Conservation (phyloP, 495 filamentous ascomycete genomes). For the Penicillium desertorum region DNA sequence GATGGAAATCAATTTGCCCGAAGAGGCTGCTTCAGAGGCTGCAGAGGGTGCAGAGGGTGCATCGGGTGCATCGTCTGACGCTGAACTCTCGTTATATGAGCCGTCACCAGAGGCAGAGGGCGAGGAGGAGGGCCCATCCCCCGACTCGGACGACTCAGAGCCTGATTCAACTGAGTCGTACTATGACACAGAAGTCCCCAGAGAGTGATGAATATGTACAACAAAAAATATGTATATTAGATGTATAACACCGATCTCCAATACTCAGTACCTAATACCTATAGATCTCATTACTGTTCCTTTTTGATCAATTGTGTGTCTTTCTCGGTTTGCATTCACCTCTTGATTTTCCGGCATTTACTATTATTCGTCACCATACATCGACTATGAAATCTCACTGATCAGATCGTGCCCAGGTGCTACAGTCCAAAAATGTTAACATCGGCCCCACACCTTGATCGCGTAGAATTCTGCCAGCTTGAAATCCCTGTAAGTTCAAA, state of each 20-base stretch:
- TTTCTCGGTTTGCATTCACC: neutral
- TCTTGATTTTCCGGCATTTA: neutral
- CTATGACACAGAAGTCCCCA: constrained; percentile 8
- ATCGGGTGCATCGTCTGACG: neutral
- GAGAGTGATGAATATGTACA: constrained; percentile 2
- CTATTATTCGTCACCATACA: neutral
- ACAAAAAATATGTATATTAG: constrained; percentile 23
- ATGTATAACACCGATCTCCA: constrained; percentile 18
- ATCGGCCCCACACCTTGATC: too few species aligned
- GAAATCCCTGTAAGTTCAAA: too few species aligned
- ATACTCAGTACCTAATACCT: neutral
- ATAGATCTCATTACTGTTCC: neutral
- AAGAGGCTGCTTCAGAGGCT: constrained; percentile 10
- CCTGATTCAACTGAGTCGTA: neutral
- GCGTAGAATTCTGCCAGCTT: too few species aligned
- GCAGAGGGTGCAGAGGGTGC: neutral
- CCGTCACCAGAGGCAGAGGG: neutral
- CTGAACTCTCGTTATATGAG: constrained; percentile 1
- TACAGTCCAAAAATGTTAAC: neutral
- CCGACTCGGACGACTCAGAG: neutral
- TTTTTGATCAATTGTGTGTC: neutral
- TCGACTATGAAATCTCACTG: neutral
- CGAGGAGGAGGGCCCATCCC: constrained; percentile 1
- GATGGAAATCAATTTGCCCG: constrained; percentile 14
- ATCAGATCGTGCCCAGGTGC: neutral